phyloP scores from a whole-genome alignment of 352 stramenopile genomes.

The Pythium vanterpoolii region DNA sequence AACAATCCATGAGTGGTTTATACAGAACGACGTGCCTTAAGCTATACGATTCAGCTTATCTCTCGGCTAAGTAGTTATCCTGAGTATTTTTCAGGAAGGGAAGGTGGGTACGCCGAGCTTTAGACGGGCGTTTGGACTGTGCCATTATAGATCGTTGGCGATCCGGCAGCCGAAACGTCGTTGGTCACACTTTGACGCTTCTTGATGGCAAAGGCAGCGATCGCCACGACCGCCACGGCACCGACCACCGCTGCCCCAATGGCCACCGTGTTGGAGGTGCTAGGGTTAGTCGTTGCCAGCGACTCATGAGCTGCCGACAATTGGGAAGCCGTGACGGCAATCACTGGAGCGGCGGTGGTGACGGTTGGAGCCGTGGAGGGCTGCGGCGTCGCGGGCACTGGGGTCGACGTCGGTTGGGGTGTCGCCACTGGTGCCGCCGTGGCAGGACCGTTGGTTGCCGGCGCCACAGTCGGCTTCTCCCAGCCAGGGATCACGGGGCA shows the following conservation, averaged over 20 bases:
- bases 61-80: neutral
- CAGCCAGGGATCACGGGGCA: constrained; percentile 25
- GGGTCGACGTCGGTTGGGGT: neutral
- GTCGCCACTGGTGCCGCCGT: neutral
- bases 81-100: neutral
- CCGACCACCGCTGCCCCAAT: constrained; percentile 11
- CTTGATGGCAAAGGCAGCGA: constrained; percentile 9
- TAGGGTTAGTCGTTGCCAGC: neutral
- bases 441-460: neutral
- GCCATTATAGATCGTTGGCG: constrained; percentile 14
- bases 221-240: constrained; percentile 13
- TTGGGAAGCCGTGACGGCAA: neutral
- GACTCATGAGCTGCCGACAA: neutral
- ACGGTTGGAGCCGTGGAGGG: constrained; percentile 1
- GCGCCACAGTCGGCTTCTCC: constrained; percentile 22
- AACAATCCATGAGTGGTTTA: neutral
- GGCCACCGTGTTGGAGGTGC: constrained; percentile 8
- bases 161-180: neutral
- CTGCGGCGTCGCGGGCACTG: neutral
- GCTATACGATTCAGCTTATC: neutral
- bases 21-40: neutral
- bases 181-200: neutral
- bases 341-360: constrained; percentile 4
- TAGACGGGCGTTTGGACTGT: constrained; percentile 22
- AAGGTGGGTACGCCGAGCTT: neutral